Conservation (phyloP, 345 rosid species). For the Cardamine occulta region DNA sequence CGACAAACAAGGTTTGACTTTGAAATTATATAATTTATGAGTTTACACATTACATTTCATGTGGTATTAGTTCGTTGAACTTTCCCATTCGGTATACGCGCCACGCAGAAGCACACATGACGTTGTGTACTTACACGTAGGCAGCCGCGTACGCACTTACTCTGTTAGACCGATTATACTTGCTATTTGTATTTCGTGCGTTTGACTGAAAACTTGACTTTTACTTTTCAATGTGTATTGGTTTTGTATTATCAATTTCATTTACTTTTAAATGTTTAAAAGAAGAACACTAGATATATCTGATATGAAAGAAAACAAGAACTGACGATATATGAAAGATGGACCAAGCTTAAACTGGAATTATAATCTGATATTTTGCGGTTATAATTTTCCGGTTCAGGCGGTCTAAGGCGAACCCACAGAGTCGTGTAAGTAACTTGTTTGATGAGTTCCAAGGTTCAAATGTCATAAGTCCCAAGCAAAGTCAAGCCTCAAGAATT, state of each 20-base stretch:
- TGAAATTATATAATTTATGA: neutral
- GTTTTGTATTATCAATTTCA: neutral
- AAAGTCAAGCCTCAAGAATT: slow-evolving; percentile 8
- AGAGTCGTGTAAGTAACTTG: neutral
- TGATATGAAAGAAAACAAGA: neutral
- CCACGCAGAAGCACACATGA: neutral
- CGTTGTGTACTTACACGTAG: neutral
- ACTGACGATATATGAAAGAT: neutral
- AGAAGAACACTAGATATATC: too few relatives aligned
- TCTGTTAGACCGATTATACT: neutral
- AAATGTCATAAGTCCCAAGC: slow-evolving; percentile 6
- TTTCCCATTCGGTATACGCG: slow-evolving; percentile 1
- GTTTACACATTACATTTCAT: neutral
- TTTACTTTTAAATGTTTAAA: neutral
- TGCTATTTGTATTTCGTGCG: neutral
- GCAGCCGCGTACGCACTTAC: slow-evolving; percentile 11
- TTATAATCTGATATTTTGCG: neutral
- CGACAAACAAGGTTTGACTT: neutral
- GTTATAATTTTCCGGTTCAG: neutral
- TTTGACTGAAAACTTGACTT: slow-evolving; percentile 3
- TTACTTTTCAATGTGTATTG: slow-evolving; percentile 7
- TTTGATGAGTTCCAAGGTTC: neutral
- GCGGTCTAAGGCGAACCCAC: neutral
- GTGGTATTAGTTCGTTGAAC: neutral
- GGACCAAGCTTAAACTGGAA: slow-evolving; percentile 10